Evolutionary conservation across 352 stramenopile species (phyloP).

Genomic region (Globisporangium abappressorium): DNA sequence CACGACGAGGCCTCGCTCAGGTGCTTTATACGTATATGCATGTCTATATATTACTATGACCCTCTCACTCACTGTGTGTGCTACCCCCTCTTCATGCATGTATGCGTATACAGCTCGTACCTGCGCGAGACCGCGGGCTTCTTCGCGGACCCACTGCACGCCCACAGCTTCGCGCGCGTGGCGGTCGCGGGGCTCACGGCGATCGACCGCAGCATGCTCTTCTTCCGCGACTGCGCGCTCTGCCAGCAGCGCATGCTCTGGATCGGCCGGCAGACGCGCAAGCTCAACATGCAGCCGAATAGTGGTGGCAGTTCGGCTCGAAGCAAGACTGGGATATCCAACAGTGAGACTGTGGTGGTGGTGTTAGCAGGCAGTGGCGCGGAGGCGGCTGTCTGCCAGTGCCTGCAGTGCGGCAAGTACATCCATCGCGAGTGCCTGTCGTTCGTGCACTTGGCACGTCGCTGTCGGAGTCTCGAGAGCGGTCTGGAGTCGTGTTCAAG

Average conservation of each 20-base stretch:
- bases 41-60: background rate
- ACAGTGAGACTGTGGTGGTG: background rate
- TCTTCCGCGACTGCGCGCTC: slow-evolving; percentile 58
- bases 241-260: slow-evolving; percentile 48
- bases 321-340: background rate
- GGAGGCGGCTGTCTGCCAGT: slow-evolving; percentile 41
- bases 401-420: slow-evolving; percentile 48
- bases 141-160: slow-evolving; percentile 49
- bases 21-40: slow-evolving; percentile 14
- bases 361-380: background rate
- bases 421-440: slow-evolving; percentile 56
- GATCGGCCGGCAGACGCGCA: slow-evolving; percentile 19
- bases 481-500: background rate
- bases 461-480: slow-evolving; percentile 35
- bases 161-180: slow-evolving; percentile 53
- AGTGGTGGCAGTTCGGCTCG: background rate
- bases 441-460: slow-evolving; percentile 41
- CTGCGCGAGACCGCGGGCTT: slow-evolving; percentile 34
- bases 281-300: background rate
- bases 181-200: slow-evolving; percentile 28
- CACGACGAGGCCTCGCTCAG: slow-evolving; percentile 14
- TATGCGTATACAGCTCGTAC: slow-evolving; percentile 30
- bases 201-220: slow-evolving; percentile 56
- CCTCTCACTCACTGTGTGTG: background rate
- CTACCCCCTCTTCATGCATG: background rate